These are phyloP conservation scores for Carex pumila DNA, from an alignment of 176 grass and related monocot genomes.

Conservation along the genomic window DNA sequence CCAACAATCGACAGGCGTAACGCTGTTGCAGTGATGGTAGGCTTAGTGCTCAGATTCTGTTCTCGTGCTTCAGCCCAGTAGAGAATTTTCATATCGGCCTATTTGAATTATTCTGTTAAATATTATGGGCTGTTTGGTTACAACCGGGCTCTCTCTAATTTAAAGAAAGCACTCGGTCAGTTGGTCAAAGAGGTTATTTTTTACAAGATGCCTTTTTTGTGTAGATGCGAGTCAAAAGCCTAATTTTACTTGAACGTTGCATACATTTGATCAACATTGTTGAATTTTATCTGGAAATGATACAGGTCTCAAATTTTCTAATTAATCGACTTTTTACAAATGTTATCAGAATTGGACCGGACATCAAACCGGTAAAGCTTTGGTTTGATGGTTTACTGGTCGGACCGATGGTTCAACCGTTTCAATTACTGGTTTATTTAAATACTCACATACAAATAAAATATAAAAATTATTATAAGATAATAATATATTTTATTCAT, in stretches of 20 bases:
- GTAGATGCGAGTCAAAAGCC: neutral
- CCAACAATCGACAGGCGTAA: neutral
- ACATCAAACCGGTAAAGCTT: too few species aligned
- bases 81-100: neutral
- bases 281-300: neutral
- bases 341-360: too few species aligned
- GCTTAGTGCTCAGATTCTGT: neutral
- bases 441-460: too few species aligned
- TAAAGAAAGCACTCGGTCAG: neutral
- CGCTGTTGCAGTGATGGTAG: neutral
- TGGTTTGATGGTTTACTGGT: too few species aligned
- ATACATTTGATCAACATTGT: neutral
- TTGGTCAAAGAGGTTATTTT: neutral
- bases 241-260: too few species aligned
- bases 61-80: neutral
- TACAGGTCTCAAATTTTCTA: neutral
- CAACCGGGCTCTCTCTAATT: neutral
- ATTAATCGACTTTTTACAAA: neutral
- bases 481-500: too few species aligned
- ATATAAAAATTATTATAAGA: too few species aligned
- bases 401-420: too few species aligned
- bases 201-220: neutral
- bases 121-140: neutral
- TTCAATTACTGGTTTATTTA: too few species aligned
- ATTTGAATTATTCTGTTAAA: neutral